These are phyloP conservation scores for Cordia subcordata DNA, from an alignment of 257 asterid genomes.

Conservation along the genomic window DNA sequence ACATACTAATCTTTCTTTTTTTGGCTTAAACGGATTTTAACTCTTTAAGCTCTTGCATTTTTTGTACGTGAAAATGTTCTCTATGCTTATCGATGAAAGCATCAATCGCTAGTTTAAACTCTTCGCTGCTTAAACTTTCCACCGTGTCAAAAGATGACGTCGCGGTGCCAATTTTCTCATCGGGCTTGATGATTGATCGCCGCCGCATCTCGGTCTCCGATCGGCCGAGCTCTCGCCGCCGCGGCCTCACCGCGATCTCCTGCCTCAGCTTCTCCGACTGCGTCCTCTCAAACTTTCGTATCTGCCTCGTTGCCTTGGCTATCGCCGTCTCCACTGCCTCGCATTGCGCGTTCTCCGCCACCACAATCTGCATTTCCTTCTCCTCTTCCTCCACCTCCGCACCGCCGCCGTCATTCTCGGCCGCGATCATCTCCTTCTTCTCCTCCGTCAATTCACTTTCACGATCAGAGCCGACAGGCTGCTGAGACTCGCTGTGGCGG, in stretches of 20 bases:
- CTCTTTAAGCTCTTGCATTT: conserved; percentile 15
- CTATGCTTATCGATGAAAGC: conserved; percentile 51
- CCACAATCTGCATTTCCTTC: conserved; percentile 45
- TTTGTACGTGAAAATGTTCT: conserved; percentile 25
- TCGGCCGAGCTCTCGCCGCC: conserved; percentile 37
- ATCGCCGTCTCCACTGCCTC: conserved; percentile 47
- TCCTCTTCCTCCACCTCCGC: conserved; percentile 4
- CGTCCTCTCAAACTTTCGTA: conserved; percentile 60
- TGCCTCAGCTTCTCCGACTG: conserved; percentile 69
- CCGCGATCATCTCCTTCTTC: neutral
- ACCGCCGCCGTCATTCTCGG: neutral
- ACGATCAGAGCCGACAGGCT: conserved; percentile 4
- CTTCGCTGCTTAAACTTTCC: conserved; percentile 65
- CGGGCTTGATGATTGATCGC: conserved; percentile 9
- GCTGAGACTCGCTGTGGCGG: conserved; percentile 33
- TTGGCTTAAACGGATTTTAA: conserved; percentile 1
- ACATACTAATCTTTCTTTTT: no score
- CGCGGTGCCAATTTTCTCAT: neutral
- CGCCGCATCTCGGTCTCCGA: conserved; percentile 48
- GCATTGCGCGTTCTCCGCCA: conserved; percentile 16
- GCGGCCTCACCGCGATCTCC: conserved; percentile 36
- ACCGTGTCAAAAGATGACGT: conserved; percentile 23
- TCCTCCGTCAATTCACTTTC: conserved; percentile 3
- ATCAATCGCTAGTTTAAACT: conserved; percentile 65
- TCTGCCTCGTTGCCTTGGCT: conserved; percentile 47